A percentile compares a stretch with the other conserved stretches of the same genome.
Evolutionary conservation across 2,329 filamentous ascomycete species (phyloP).

Genomic region (Gnomoniopsis smithogilvyi): DNA sequence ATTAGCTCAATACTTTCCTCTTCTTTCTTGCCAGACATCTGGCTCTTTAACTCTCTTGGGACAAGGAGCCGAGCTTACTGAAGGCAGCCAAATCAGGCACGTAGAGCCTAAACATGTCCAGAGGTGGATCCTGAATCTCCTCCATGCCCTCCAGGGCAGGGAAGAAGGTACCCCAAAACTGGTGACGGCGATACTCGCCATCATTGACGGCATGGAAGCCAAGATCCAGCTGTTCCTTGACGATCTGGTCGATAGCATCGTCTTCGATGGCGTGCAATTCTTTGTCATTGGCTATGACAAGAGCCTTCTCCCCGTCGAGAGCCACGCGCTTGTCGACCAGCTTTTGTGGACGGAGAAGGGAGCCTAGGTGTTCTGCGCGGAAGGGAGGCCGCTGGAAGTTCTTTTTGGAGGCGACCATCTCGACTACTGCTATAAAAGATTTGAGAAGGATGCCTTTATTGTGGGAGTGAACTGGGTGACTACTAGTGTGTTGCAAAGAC

Average conservation of each 20-base stretch:
- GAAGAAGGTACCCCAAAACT: slow-evolving; percentile 33
- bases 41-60: not conserved
- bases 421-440: not conserved
- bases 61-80: slow-evolving; percentile 23
- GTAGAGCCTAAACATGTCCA: slow-evolving; percentile 35
- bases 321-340: slow-evolving; percentile 45
- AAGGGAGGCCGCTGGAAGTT: slow-evolving; percentile 49
- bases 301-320: slow-evolving; percentile 34
- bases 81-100: slow-evolving; percentile 40
- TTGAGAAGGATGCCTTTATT: not conserved
- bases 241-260: slow-evolving; percentile 55
- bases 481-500: too few relatives aligned
- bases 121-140: slow-evolving; percentile 29
- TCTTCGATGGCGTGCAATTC: slow-evolving; percentile 52
- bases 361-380: slow-evolving; percentile 74
- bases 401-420: slow-evolving; percentile 2
- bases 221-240: slow-evolving; percentile 55
- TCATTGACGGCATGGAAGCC: slow-evolving; percentile 56
- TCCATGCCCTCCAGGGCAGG: slow-evolving; percentile 39
- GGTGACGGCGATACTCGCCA: slow-evolving; percentile 52
- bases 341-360: slow-evolving; percentile 65
- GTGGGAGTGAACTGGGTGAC: too few relatives aligned
- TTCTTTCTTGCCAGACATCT: not conserved
- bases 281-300: slow-evolving; percentile 35
- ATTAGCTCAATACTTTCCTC: not conserved